phyloP scores from a whole-genome alignment of 1,284 basidiomycete species.

The Ganoderma sp. region DNA sequence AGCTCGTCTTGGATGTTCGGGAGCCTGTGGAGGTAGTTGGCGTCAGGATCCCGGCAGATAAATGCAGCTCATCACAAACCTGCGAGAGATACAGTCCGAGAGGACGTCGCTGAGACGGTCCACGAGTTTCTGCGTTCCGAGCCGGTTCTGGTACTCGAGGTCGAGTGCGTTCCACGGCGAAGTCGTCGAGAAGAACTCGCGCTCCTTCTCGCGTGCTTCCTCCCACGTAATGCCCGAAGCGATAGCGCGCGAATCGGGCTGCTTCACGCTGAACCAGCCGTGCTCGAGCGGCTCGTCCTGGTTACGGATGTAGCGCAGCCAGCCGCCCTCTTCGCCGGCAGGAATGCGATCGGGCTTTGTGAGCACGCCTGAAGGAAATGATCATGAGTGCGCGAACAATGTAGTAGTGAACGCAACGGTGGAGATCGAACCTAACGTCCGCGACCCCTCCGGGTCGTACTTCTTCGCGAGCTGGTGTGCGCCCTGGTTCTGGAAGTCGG shows the following conservation, averaged over 20 bases:
- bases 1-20: conserved; percentile 64
- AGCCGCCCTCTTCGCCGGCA: conserved; percentile 60
- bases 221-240: conserved; percentile 61
- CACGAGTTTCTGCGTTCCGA: conserved; percentile 62
- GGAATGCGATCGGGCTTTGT: conserved; percentile 82
- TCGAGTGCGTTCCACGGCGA: conserved; percentile 64
- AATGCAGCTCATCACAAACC: conserved; percentile 20
- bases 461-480: conserved; percentile 64
- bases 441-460: conserved; percentile 61
- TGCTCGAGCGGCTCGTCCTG: conserved; percentile 57
- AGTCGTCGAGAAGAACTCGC: conserved; percentile 66
- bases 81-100: conserved; percentile 51
- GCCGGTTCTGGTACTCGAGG: conserved; percentile 51
- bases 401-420: background rate
- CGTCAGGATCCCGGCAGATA: background rate
- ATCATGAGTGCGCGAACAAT: background rate
- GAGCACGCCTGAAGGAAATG: conserved; percentile 63
- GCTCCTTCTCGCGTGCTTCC: conserved; percentile 64
- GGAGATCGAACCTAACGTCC: conserved; percentile 66
- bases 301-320: conserved; percentile 66
- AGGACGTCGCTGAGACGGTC: conserved; percentile 43
- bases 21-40: conserved; percentile 49
- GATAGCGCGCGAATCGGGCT: conserved; percentile 64
- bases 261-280: conserved; percentile 79
- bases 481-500: conserved; percentile 79